phyloP scores from a whole-genome alignment of 2,329 filamentous ascomycete genomes.

The Exophiala lecanii-corni region DNA sequence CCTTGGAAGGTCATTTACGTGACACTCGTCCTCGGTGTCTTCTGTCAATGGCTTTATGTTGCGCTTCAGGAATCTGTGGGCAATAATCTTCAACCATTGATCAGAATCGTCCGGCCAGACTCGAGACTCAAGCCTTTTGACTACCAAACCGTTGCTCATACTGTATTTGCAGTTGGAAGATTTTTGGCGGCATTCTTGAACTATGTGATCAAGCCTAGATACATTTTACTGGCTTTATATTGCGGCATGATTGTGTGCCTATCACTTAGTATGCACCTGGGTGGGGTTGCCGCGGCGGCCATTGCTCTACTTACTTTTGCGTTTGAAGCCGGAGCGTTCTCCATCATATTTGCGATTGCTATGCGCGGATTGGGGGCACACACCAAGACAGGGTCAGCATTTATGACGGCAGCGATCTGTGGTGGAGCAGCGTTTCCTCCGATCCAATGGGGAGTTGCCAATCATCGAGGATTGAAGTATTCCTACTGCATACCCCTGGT shows the following conservation, averaged over 20 bases:
- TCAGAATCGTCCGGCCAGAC: slow-evolving; percentile 33
- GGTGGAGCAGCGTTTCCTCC: slow-evolving; percentile 54
- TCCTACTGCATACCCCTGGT: slow-evolving; percentile 52
- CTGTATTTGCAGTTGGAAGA: slow-evolving; percentile 54
- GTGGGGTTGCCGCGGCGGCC: slow-evolving; percentile 41
- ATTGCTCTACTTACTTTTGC: slow-evolving; percentile 52
- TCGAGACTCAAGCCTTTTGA: slow-evolving; percentile 34
- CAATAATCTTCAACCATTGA: slow-evolving; percentile 44
- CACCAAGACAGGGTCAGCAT: slow-evolving; percentile 53
- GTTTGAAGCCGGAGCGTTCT: slow-evolving; percentile 58
- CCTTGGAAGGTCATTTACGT: slow-evolving; percentile 51
- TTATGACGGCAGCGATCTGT: slow-evolving; percentile 51
- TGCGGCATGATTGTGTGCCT: slow-evolving; percentile 50
- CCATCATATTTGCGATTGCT: slow-evolving; percentile 54
- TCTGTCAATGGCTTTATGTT: slow-evolving; percentile 57
- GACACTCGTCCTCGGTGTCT: slow-evolving; percentile 51
- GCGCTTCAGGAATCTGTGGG: slow-evolving; percentile 56
- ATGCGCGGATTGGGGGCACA: slow-evolving; percentile 55
- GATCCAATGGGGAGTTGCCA: slow-evolving; percentile 44
- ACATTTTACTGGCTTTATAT: slow-evolving; percentile 52
- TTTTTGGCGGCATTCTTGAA: slow-evolving; percentile 53
- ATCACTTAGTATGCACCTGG: slow-evolving; percentile 48
- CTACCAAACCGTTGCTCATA: slow-evolving; percentile 52
- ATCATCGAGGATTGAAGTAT: slow-evolving; percentile 39
- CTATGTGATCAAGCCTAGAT: slow-evolving; percentile 54